A percentile compares a stretch with the other conserved stretches of the same genome.
Conservation (phyloP, 129 eudicot species). For the Escallonia herrerae region DNA sequence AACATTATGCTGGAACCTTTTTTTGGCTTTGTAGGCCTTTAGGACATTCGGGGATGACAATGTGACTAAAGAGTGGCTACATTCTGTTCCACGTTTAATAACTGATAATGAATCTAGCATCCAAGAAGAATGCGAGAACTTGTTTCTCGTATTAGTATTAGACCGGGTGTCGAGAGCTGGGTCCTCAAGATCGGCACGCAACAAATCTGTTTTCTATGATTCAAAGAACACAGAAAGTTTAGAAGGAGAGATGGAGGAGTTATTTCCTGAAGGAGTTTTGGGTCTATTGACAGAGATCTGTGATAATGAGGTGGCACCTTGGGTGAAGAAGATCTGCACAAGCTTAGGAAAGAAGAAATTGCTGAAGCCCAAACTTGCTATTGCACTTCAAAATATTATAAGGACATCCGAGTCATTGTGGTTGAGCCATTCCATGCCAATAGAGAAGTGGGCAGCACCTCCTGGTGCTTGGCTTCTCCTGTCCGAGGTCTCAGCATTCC, state of each 20-base stretch:
- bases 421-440: conserved; percentile 53
- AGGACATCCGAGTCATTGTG: conserved; percentile 67
- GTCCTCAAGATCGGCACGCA: conserved; percentile 15
- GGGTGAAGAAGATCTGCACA: conserved; percentile 83
- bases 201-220: conserved; percentile 4
- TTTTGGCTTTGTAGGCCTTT: conserved; percentile 51
- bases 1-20: conserved; percentile 11
- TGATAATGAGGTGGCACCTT: conserved; percentile 79
- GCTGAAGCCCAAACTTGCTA: conserved; percentile 54
- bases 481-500: conserved; percentile 76
- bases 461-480: conserved; percentile 88
- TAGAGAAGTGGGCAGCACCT: conserved; percentile 94
- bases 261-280: conserved; percentile 56
- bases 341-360: conserved; percentile 84
- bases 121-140: conserved; percentile 94
- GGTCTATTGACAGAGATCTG: conserved; percentile 55
- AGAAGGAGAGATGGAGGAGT: conserved; percentile 22
- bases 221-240: conserved; percentile 16
- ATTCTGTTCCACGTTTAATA: conserved; percentile 70
- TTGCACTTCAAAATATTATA: conserved; percentile 72
- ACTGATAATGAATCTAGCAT: conserved; percentile 87
- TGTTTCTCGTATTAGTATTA: conserved; percentile 76
- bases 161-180: conserved; percentile 69
- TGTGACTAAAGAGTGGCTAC: conserved; percentile 88
- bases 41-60: conserved; percentile 46